Conservation (phyloP, 805 yeast genomes). For the Hanseniaspora lindneri region DNA sequence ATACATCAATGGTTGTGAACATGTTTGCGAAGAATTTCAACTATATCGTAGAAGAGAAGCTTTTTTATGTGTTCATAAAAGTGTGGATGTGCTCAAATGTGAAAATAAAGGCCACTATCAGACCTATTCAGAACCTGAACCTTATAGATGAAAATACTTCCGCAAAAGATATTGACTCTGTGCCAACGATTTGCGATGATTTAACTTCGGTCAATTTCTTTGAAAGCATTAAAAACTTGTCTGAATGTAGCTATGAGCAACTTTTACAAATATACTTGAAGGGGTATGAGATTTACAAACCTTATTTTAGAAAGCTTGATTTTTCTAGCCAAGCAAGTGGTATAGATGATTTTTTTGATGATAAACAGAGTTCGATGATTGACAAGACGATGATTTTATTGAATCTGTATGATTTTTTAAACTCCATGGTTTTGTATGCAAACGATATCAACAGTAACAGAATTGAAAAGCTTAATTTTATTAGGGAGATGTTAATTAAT, state of each 20-base stretch:
- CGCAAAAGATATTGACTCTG: background rate
- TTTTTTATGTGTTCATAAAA: slow-evolving; percentile 4
- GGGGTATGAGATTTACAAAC: background rate
- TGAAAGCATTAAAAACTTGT: background rate
- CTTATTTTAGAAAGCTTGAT: background rate
- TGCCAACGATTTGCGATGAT: background rate
- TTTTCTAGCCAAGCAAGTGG: background rate
- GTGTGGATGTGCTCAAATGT: slow-evolving; percentile 6
- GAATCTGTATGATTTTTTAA: slow-evolving; percentile 1
- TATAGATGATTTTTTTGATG: background rate
- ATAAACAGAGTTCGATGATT: background rate
- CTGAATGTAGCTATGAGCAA: slow-evolving; percentile 1
- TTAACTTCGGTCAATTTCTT: background rate
- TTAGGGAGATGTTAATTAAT: slow-evolving; percentile 52
- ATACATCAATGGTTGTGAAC: background rate
- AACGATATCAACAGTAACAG: slow-evolving; percentile 18
- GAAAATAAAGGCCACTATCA: background rate
- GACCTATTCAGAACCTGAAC: background rate
- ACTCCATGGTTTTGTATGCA: slow-evolving; percentile 1
- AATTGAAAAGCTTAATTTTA: slow-evolving; percentile 21
- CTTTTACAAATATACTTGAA: background rate
- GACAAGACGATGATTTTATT: slow-evolving; percentile 2
- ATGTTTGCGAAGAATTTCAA: slow-evolving; percentile 1
- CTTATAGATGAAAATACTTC: background rate
- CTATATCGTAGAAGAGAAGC: slow-evolving; percentile 6